A percentile compares a stretch with the other conserved stretches of the same genome.
Evolutionary conservation across 768 basidiomycete genomes (phyloP).

Genomic region (Tulasnella sp.): DNA sequence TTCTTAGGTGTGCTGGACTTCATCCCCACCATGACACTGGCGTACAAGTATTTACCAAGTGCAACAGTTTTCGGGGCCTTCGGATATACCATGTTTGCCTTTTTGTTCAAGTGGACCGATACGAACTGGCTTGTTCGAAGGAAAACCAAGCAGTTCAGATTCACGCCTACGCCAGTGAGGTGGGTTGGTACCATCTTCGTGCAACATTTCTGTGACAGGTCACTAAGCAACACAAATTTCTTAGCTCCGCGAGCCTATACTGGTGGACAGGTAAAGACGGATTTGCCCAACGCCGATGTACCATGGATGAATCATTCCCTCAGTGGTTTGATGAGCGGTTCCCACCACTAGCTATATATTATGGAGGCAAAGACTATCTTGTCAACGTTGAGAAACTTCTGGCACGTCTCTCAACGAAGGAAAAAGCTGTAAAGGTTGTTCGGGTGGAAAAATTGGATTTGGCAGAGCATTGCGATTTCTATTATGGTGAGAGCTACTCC

Average conservation of each 20-base stretch:
- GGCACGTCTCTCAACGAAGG: conserved; percentile 31
- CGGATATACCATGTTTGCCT: conserved; percentile 37
- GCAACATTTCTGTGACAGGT: background rate
- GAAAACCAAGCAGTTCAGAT: conserved; percentile 39
- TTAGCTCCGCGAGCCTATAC: conserved; percentile 17
- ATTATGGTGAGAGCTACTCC: conserved; percentile 16
- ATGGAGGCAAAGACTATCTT: conserved; percentile 33
- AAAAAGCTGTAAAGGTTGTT: conserved; percentile 32
- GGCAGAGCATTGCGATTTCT: conserved; percentile 28
- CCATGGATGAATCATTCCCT: conserved; percentile 21
- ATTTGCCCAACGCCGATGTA: conserved; percentile 31
- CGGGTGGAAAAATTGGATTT: conserved; percentile 31
- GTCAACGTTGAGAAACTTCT: conserved; percentile 33
- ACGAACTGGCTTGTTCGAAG: conserved; percentile 35
- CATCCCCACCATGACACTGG: conserved; percentile 37
- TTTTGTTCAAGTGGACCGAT: conserved; percentile 37
- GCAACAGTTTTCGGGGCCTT: conserved; percentile 30
- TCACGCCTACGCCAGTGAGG: conserved; percentile 37
- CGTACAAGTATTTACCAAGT: conserved; percentile 31
- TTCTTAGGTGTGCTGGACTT: conserved; percentile 33
- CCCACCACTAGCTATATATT: conserved; percentile 33
- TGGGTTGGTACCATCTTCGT: conserved; percentile 29
- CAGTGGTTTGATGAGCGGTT: conserved; percentile 35
- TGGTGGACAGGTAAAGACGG: conserved; percentile 21
- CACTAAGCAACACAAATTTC: background rate